phyloP scores from a whole-genome alignment of 371 early-diverging fungal genomes.

The Capniomyces stellatus region DNA sequence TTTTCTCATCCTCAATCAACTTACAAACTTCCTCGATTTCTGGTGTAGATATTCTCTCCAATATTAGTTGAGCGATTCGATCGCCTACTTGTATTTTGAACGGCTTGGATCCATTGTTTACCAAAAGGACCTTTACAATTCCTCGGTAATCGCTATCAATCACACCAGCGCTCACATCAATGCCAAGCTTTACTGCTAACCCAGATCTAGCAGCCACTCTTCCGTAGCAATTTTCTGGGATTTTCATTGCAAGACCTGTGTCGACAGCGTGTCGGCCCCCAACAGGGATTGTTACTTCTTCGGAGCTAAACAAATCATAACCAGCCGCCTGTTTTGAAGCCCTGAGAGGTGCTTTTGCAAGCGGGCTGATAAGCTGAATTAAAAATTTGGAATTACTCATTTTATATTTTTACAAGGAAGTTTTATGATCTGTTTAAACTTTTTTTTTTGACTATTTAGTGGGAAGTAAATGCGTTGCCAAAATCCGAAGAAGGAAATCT shows the following conservation, averaged over 20 bases:
- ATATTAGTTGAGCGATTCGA: constrained; percentile 90
- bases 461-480: too few relatives aligned
- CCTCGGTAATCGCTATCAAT: constrained; percentile 93
- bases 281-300: constrained; percentile 5
- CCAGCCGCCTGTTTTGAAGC: constrained; percentile 77
- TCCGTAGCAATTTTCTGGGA: constrained; percentile 45
- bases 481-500: too few relatives aligned
- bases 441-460: too few relatives aligned
- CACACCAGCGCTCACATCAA: constrained; percentile 94
- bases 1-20: constrained; percentile 26
- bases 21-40: constrained; percentile 59
- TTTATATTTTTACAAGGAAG: too few relatives aligned
- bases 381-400: too few relatives aligned
- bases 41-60: constrained; percentile 71
- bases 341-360: constrained; percentile 64
- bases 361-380: constrained; percentile 12
- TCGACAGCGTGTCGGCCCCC: constrained; percentile 18
- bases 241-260: constrained; percentile 16
- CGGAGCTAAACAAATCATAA: constrained; percentile 81
- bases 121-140: constrained; percentile 61
- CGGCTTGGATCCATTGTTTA: constrained; percentile 69
- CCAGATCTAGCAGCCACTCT: constrained; percentile 91
- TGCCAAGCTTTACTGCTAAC: constrained; percentile 74
- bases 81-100: constrained; percentile 77
- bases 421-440: too few relatives aligned